These are phyloP conservation scores for Populus simonii DNA, from an alignment of 345 rosid genomes.

Conservation along the genomic window DNA sequence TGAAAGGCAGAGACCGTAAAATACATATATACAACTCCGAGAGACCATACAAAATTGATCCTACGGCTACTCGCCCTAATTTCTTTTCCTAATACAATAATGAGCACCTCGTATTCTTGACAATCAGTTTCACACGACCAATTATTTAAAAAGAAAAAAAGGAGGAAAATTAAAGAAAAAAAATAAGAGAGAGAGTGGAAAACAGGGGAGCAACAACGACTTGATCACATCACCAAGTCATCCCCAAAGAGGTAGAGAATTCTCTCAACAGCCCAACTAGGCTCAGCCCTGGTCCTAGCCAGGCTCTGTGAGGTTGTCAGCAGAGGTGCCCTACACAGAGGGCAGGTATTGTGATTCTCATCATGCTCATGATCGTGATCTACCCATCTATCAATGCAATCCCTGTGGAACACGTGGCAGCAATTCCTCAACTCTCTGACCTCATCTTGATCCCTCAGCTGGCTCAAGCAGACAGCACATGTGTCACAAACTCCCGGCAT, in stretches of 20 bases:
- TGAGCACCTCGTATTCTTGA: neutral
- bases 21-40: neutral
- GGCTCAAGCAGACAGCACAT: constrained; percentile 80
- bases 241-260: constrained; percentile 89
- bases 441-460: constrained; percentile 50
- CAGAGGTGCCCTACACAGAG: constrained; percentile 83
- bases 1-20: neutral
- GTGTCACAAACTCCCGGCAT: constrained; percentile 39
- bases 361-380: constrained; percentile 57
- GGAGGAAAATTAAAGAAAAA: neutral
- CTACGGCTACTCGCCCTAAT: neutral
- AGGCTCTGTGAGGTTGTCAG: constrained; percentile 42
- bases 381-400: constrained; percentile 87
- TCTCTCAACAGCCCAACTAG: constrained; percentile 92
- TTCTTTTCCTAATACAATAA: neutral
- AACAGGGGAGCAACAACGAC: neutral
- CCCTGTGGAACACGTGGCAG: constrained; percentile 81
- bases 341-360: constrained; percentile 65
- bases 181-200: neutral
- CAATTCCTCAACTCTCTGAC: constrained; percentile 83
- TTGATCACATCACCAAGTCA: constrained; percentile 49
- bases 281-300: constrained; percentile 52
- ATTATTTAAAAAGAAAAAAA: neutral
- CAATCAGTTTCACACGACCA: neutral
- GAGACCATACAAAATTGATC: constrained; percentile 2